phyloP scores from a whole-genome alignment of 345 rosid genomes.

The Moringa oleifera region DNA sequence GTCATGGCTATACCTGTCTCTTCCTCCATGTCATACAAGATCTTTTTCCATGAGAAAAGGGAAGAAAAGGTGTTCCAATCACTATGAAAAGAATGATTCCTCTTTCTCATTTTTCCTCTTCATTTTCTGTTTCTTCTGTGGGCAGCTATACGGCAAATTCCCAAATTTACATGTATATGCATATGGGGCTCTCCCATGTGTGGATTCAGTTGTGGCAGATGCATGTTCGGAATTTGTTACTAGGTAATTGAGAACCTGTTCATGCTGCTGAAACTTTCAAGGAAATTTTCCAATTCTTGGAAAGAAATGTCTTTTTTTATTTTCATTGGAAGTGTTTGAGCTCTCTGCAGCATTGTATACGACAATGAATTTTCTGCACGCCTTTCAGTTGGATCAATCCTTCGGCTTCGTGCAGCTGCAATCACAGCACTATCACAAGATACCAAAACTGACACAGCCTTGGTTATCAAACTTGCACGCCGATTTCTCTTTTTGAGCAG shows the following conservation, averaged over 20 bases:
- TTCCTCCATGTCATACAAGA: not conserved
- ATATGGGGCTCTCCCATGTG: slow-evolving; percentile 86
- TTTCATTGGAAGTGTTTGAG: slow-evolving; percentile 21
- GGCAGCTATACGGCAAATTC: slow-evolving; percentile 51
- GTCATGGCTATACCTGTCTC: not conserved
- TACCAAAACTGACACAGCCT: slow-evolving; percentile 51
- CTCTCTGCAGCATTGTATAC: slow-evolving; percentile 69
- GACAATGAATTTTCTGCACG: slow-evolving; percentile 86
- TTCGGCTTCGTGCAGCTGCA: slow-evolving; percentile 80
- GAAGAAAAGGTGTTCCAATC: not conserved
- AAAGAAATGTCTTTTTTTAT: not conserved
- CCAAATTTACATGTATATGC: slow-evolving; percentile 74
- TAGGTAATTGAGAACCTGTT: slow-evolving; percentile 41
- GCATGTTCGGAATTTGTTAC: slow-evolving; percentile 82
- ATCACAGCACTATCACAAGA: slow-evolving; percentile 69
- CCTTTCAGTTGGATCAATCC: slow-evolving; percentile 83
- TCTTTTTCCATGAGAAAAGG: not conserved
- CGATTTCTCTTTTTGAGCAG: slow-evolving; percentile 49
- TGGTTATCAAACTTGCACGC: slow-evolving; percentile 63
- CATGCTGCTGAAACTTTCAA: slow-evolving; percentile 11
- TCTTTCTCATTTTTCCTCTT: not conserved
- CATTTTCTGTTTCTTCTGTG: not conserved
- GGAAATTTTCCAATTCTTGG: not conserved
- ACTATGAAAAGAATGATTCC: too few species aligned
- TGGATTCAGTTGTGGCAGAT: slow-evolving; percentile 63